A percentile compares a stretch with the other conserved stretches of the same genome.
Conservation (phyloP, 1,284 basidiomycete genomes). For the Coniferiporia sulphurascens region DNA sequence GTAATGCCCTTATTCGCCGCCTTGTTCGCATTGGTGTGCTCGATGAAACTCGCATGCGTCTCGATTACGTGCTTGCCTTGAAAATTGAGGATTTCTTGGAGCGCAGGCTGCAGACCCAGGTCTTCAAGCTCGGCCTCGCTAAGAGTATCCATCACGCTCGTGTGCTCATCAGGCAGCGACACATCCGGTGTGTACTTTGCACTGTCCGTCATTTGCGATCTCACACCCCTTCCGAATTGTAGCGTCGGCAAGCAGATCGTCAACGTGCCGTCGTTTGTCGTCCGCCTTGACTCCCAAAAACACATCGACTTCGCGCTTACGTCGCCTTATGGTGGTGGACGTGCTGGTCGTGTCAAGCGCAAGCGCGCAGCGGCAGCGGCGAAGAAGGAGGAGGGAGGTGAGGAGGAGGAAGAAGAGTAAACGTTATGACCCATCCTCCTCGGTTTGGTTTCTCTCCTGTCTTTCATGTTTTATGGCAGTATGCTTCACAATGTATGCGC, state of each 20-base stretch:
- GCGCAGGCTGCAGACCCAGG: conserved; percentile 97
- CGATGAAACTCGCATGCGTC: conserved; percentile 97
- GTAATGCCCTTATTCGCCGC: conserved; percentile 98
- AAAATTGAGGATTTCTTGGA: conserved; percentile 99
- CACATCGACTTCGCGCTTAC: conserved; percentile 99
- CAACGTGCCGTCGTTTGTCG: conserved; percentile 98
- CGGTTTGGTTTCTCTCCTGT: conserved; percentile 1
- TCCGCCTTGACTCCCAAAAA: conserved; percentile 95
- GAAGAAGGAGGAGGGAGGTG: conserved; percentile 87
- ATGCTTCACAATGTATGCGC: conserved; percentile 6
- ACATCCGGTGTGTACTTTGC: conserved; percentile 73
- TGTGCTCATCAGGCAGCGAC: conserved; percentile 95
- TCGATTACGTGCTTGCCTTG: conserved; percentile 99
- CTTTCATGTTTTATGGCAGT: conserved; percentile 7
- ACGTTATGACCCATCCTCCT: conserved; percentile 13
- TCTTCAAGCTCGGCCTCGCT: conserved; percentile 98
- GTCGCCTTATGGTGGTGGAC: conserved; percentile 96
- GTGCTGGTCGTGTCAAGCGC: conserved; percentile 97
- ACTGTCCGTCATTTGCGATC: not conserved
- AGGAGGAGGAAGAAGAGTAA: conserved; percentile 88
- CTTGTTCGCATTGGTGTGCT: conserved; percentile 99
- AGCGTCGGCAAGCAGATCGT: conserved; percentile 99
- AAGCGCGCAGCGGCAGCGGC: conserved; percentile 95
- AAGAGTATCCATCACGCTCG: conserved; percentile 99
- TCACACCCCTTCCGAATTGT: not conserved